Evolutionary conservation across 2,329 filamentous ascomycete genomes (phyloP), one percentile per base, ranked within the genome.

Genomic region (Beauveria rudraprayagi): DNA sequence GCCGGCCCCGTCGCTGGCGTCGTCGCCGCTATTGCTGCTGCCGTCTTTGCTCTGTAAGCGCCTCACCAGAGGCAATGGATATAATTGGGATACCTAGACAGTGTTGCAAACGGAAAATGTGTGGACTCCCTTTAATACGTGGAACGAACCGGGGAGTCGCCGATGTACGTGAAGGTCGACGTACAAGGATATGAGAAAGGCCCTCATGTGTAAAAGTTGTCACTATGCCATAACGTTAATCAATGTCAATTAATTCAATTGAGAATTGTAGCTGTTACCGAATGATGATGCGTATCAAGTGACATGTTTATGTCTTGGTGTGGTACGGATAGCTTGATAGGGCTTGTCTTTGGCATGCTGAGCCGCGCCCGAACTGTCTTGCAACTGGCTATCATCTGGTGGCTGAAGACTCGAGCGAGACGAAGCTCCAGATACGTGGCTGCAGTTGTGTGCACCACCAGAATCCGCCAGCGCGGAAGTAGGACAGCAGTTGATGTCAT

Each of bases 1-100:
- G 55, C 47, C 40, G 71, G 63, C 46, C 70, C 69, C 41, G 68
- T 66, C 43, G 64, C 66, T n/a, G 70, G 70, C 24, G 65, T 67
- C 10, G 34, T 74, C 9, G 67, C 72, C 19, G 72, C 72, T 48
- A 59, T 72, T 17, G 24, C 73, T 43, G 72, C 70, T 34, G 70
- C 69, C 34, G 68, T 65, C 40, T 37, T 72, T 60, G 73, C 71
- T 64, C 66, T 75, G 67, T 75, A 72, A 69, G 58, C 26, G 26
- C 11, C 22, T 43, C 11, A 8, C n/a, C 26, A 19, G 22, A 7
- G 43, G 7, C 17, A 7, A 16, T 52, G 8, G n/a, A 16, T 22
- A 41, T 14, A 26, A 24, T n/a, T 43, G 22, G 26, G 10, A 52
- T 9, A 30, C 26, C 19, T 26, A 11, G 30, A 47, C 10, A 57